phyloP scores from a whole-genome alignment of 257 asterid species.

The Perilla frutescens region DNA sequence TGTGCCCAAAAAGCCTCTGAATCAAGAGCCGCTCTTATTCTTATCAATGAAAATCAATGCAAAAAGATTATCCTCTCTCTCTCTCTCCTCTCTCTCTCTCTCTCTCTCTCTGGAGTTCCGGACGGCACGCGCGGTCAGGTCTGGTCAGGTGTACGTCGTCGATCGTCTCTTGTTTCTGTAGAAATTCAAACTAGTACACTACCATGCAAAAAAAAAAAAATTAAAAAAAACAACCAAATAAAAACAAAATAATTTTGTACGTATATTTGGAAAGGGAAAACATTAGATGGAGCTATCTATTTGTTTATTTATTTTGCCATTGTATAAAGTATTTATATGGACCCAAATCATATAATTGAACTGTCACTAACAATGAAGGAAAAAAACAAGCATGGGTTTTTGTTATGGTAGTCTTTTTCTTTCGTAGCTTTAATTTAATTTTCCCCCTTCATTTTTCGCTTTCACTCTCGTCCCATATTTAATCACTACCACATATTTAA shows the following conservation, averaged over 20 bases:
- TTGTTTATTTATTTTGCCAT: slow-evolving; percentile 8
- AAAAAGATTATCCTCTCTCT: slow-evolving; percentile 1
- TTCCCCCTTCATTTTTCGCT: slow-evolving; percentile 32
- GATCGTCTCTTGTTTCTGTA: slow-evolving; percentile 10
- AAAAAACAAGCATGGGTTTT: slow-evolving; percentile 37
- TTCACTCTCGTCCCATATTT: not conserved
- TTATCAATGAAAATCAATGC: slow-evolving; percentile 25
- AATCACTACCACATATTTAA: too few relatives aligned
- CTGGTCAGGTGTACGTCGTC: slow-evolving; percentile 47
- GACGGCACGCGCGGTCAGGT: slow-evolving; percentile 94
- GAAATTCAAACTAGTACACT: too few relatives aligned
- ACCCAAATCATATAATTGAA: slow-evolving; percentile 39
- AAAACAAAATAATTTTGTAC: slow-evolving; percentile 8
- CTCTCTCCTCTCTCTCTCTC: not conserved
- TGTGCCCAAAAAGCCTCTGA: slow-evolving; percentile 45
- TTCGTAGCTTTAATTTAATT: not conserved
- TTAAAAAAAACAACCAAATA: not conserved
- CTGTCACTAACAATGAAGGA: slow-evolving; percentile 34
- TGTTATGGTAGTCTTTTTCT: slow-evolving; percentile 30
- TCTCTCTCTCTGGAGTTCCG: slow-evolving; percentile 54
- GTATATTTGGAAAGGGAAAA: not conserved
- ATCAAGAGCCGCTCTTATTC: slow-evolving; percentile 16
- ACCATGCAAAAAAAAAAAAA: slow-evolving; percentile 8
- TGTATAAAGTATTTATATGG: slow-evolving; percentile 18
- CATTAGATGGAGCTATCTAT: slow-evolving; percentile 1